These are phyloP conservation scores for Eragrostis nindensis DNA, from an alignment of 176 grass and related monocot species.

Conservation along the genomic window DNA sequence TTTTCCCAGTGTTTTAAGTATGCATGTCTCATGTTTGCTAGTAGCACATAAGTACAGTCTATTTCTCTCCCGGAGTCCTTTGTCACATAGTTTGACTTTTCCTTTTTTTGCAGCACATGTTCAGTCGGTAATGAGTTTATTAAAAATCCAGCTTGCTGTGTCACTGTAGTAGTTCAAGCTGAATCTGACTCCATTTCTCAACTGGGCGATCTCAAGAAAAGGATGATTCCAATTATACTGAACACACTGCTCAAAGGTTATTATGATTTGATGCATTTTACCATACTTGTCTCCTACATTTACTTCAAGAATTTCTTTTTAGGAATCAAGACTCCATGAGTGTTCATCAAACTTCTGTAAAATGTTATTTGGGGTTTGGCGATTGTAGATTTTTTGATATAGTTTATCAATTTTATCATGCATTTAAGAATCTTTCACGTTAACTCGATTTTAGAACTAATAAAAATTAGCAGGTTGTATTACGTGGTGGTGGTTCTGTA, in stretches of 20 bases:
- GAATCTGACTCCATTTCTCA: conserved; percentile 44
- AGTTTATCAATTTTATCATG: not conserved
- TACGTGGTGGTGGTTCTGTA: not conserved
- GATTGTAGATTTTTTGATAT: too few species aligned
- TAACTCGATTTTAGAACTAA: not conserved
- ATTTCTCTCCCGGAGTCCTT: not conserved
- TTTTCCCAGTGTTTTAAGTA: not conserved
- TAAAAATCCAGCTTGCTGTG: conserved; percentile 54
- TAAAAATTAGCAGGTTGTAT: not conserved
- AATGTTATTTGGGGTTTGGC: too few species aligned
- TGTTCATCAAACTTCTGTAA: too few species aligned
- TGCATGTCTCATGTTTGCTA: too few species aligned
- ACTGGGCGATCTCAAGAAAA: conserved; percentile 67
- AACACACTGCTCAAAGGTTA: conserved; percentile 75
- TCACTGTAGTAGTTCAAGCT: conserved; percentile 56
- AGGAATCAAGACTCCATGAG: conserved; percentile 4
- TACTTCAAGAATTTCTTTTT: conserved; percentile 8
- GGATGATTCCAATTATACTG: conserved; percentile 66
- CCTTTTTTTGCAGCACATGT: conserved; percentile 55
- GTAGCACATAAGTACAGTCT: not conserved
- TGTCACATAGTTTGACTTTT: conserved; percentile 11
- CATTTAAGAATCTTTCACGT: not conserved
- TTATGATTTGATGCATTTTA: conserved; percentile 19
- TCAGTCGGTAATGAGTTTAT: conserved; percentile 19
- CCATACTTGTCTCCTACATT: not conserved